A percentile compares a stretch with the other conserved stretches of the same genome.
Evolutionary conservation across 2,329 filamentous ascomycete genomes (phyloP).

Genomic region (Fusarium sp.): DNA sequence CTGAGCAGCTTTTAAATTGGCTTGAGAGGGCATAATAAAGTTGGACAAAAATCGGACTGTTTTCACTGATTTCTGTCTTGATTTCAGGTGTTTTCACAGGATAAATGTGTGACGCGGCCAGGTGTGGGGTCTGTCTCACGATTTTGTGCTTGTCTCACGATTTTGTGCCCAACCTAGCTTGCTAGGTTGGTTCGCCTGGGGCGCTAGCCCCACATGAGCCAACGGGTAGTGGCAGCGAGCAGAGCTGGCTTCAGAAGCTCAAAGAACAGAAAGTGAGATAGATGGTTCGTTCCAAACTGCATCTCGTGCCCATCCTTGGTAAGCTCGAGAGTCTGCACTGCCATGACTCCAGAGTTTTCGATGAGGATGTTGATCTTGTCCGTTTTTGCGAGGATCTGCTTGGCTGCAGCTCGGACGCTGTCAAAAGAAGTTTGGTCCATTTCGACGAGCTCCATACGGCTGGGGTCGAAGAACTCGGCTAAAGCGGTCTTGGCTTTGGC

Average conservation of each 20-base stretch:
- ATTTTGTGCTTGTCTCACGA: too few relatives aligned
- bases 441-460: conserved; percentile 34
- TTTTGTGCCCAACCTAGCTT: too few relatives aligned
- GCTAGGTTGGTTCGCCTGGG: too few relatives aligned
- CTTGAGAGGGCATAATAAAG: too few relatives aligned
- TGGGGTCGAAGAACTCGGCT: conserved; percentile 22
- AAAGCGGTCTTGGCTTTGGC: conserved; percentile 35
- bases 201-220: too few relatives aligned
- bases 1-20: too few relatives aligned
- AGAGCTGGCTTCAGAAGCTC: conserved; percentile 61
- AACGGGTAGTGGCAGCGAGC: conserved; percentile 57
- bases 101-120: too few relatives aligned
- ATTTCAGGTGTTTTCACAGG: too few relatives aligned
- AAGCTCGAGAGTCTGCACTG: conserved; percentile 17
- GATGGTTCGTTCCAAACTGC: conserved; percentile 49
- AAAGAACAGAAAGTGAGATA: conserved; percentile 49
- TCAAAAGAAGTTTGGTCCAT: conserved; percentile 44
- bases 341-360: conserved; percentile 47
- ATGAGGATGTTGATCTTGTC: conserved; percentile 41
- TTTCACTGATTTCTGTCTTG: too few relatives aligned
- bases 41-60: too few relatives aligned
- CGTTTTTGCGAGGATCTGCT: conserved; percentile 23
- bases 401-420: conserved; percentile 42
- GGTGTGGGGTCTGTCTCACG: too few relatives aligned
- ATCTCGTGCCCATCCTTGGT: conserved; percentile 46